Evolutionary conservation across 768 basidiomycete genomes (phyloP).

Genomic region (Naganishia kalamii): DNA sequence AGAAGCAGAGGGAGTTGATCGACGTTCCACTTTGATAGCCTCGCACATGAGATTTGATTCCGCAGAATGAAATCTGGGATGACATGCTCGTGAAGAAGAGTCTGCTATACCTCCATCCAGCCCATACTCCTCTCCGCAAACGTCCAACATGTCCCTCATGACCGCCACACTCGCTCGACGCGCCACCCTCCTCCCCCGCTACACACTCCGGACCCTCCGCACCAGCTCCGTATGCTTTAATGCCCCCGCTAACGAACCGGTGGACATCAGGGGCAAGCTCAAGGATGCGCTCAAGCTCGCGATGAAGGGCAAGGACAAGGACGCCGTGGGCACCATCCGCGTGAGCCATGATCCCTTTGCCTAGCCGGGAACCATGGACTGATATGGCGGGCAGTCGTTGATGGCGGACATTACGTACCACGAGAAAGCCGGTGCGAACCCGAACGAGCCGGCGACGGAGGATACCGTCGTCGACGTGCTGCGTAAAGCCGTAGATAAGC

Average conservation of each 20-base stretch:
- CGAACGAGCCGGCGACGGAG: conserved; percentile 34
- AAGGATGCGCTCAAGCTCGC: conserved; percentile 43
- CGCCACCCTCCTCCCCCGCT: background rate
- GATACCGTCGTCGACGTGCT: conserved; percentile 38
- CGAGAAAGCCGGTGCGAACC: conserved; percentile 38
- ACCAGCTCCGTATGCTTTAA: background rate
- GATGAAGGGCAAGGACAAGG: conserved; percentile 43
- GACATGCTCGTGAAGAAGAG: no score
- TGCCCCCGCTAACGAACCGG: background rate
- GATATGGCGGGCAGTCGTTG: conserved; percentile 34
- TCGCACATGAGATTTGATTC: no score
- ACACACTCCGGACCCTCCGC: background rate
- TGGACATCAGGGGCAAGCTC: conserved; percentile 31
- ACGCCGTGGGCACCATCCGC: conserved; percentile 35
- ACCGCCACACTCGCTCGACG: no score
- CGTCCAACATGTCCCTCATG: no score
- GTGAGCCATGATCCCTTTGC: conserved; percentile 23
- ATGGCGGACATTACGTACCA: conserved; percentile 43
- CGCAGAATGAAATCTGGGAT: no score
- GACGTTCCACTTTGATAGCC: no score
- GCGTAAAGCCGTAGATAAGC: conserved; percentile 38
- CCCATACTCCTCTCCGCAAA: no score
- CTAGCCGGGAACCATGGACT: no score
- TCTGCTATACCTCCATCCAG: no score
- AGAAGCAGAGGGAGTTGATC: no score